Evolutionary conservation across 148 eudicot species (phyloP), one percentile per base, ranked within the genome.

Genomic region (Rhododendron ferrugineum): DNA sequence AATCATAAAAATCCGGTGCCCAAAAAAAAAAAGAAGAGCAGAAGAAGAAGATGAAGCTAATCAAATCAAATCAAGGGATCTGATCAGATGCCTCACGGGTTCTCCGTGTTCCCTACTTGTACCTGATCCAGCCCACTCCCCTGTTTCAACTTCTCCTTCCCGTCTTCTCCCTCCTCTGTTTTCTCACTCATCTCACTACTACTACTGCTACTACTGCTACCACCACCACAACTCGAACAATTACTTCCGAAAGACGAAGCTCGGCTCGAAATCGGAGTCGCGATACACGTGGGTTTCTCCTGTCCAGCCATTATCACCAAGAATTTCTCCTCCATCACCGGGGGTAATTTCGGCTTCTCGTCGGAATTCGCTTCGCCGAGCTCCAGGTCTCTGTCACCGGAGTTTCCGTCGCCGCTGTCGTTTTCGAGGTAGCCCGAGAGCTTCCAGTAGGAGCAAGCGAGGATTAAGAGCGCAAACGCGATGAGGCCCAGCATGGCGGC

Each of bases 401-500:
- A 56, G 73, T 80, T 87, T 18, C n/a, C 80, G 62, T 83, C 89
- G 28, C 32, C 83, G 72, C 64, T 0, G 64, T 15, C 58, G 84
- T 50, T 44, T 4, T 87, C 91, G 37, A 86, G 85, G 75, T 85
- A 58, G 72, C 93, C 95, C 18, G 89, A 85, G 47, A 89, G 91
- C 82, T 87, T 88, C 90, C 94, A 95, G 82, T 93, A 93, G 32
- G 98, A 95, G 86, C 98, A 95, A 0, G 95, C 98, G 8, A 95
- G 89, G 78, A 93, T 91, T 10, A 95, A 60, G 10, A 95, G 92
- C 16, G 98, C 98, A 54, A 95, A 93, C 28, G 96, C 96, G 34
- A 95, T 93, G 49, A 95, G 91, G 1, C 95, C 96, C 20, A 93
- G 86, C 96, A 93, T 93, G 22, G 96, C 96, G 0, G 98, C 98